Conservation (phyloP, 192 early-diverging fungal species). For the Backusella liffmaniae region DNA sequence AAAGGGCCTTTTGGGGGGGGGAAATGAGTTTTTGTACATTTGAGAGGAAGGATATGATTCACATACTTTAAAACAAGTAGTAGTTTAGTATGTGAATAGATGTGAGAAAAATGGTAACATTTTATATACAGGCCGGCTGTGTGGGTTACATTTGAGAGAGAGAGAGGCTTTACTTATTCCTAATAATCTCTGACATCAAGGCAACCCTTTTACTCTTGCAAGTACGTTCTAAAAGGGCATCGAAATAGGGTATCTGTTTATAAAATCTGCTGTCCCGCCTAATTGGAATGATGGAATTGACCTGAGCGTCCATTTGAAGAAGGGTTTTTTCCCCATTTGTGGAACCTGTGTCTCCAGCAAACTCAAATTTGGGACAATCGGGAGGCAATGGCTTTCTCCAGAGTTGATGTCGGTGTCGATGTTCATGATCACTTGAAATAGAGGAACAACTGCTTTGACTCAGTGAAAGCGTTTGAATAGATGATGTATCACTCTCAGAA, state of each 20-base stretch:
- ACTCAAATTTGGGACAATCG: neutral
- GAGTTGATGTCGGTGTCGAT: neutral
- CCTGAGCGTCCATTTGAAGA: neutral
- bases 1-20: too few relatives aligned
- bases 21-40: too few relatives aligned
- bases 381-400: neutral
- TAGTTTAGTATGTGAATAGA: neutral
- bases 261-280: neutral
- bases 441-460: neutral
- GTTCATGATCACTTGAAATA: neutral
- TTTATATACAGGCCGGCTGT: neutral
- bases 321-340: neutral
- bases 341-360: neutral
- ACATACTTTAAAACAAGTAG: too few relatives aligned
- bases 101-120: neutral
- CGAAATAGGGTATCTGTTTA: neutral
- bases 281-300: neutral
- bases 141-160: neutral
- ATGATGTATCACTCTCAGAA: neutral
- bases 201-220: neutral
- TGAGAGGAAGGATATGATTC: too few relatives aligned
- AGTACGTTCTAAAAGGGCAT: neutral
- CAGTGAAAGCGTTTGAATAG: neutral
- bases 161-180: neutral
- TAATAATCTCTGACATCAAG: neutral